Conservation (phyloP, 2,329 filamentous ascomycete genomes). For the Huntiella omanensis region DNA sequence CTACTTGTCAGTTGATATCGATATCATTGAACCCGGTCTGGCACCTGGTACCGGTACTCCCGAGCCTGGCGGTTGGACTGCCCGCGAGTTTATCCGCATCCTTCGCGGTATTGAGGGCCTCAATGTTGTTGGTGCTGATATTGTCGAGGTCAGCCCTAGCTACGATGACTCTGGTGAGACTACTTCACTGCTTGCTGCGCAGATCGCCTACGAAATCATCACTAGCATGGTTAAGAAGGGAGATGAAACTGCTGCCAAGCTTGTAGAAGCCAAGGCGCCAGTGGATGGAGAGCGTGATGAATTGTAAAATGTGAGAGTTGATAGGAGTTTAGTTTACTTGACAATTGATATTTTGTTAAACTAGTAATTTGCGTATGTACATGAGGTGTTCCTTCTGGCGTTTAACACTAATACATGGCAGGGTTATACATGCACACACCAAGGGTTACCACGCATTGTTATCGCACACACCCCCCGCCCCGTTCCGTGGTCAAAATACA, state of each 20-base stretch:
- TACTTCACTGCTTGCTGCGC: conserved; percentile 60
- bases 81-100: conserved; percentile 68
- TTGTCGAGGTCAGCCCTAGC: conserved; percentile 71
- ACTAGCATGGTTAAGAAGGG: conserved; percentile 49
- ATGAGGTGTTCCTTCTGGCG: too few species aligned
- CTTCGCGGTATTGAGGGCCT: conserved; percentile 62
- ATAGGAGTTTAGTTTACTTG: too few species aligned
- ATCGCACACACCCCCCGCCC: too few species aligned
- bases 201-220: conserved; percentile 68
- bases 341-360: too few species aligned
- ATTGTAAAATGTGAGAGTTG: not conserved
- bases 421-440: too few species aligned
- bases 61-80: conserved; percentile 83
- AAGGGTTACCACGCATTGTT: too few species aligned
- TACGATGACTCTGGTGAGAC: conserved; percentile 64
- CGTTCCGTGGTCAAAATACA: too few species aligned
- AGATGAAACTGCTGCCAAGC: not conserved
- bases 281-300: conserved; percentile 1
- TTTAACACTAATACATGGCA: too few species aligned
- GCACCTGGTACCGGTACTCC: conserved; percentile 68
- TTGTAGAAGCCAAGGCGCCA: not conserved
- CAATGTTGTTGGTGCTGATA: conserved; percentile 75
- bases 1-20: conserved; percentile 66
- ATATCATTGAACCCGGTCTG: conserved; percentile 56
- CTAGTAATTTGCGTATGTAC: too few species aligned